Evolutionary conservation across 257 asterid genomes (phyloP).

Genomic region (Capsicum rhomboideum): DNA sequence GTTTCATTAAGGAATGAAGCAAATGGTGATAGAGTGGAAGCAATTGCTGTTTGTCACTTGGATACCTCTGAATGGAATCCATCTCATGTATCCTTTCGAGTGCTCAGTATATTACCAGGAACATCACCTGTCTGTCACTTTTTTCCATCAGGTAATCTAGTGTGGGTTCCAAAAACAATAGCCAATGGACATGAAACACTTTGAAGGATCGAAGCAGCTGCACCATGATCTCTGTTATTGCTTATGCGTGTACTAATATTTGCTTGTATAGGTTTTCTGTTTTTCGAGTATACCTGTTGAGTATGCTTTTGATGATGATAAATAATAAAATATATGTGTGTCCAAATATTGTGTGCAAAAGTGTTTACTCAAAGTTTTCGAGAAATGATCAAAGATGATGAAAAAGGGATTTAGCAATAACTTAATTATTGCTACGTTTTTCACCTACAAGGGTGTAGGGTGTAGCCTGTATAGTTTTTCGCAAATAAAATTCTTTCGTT

Average conservation of each 20-base stretch:
- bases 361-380: too few species aligned
- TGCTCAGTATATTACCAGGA: conserved; percentile 57
- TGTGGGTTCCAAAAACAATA: conserved; percentile 28
- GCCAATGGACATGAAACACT: neutral
- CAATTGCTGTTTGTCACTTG: conserved; percentile 75
- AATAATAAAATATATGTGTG: too few species aligned
- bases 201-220: neutral
- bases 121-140: conserved; percentile 66
- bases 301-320: too few species aligned
- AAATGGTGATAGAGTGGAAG: conserved; percentile 43
- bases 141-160: conserved; percentile 70
- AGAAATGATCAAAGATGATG: too few species aligned
- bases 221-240: neutral
- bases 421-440: too few species aligned
- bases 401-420: too few species aligned
- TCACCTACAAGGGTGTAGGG: too few species aligned
- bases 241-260: neutral
- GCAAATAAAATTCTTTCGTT: too few species aligned
- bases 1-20: conserved; percentile 35
- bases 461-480: too few species aligned
- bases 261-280: neutral
- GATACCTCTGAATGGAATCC: conserved; percentile 69
- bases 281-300: too few species aligned
- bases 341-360: too few species aligned
- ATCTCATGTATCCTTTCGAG: conserved; percentile 47